phyloP scores from a whole-genome alignment of 176 grass and related monocot species.

The Aegilops speltoides region DNA sequence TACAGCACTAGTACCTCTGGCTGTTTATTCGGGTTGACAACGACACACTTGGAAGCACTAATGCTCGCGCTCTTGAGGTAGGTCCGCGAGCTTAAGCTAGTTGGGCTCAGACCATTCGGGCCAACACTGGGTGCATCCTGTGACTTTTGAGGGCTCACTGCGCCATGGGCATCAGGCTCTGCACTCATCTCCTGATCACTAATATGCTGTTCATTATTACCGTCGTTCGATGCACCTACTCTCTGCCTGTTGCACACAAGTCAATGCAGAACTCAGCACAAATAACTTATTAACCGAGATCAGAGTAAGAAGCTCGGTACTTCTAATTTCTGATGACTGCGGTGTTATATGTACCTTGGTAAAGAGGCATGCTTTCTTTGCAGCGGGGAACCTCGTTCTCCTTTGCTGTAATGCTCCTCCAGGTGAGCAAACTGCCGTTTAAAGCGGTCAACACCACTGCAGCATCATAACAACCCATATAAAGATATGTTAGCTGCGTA shows the following conservation, averaged over 20 bases:
- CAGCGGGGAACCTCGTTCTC: constrained; percentile 88
- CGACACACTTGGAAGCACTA: constrained; percentile 89
- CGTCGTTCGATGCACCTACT: constrained; percentile 60
- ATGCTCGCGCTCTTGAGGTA: constrained; percentile 96
- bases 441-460: constrained; percentile 94
- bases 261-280: constrained; percentile 26
- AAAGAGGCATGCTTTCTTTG: constrained; percentile 92
- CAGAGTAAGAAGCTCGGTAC: not conserved
- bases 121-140: constrained; percentile 19
- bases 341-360: constrained; percentile 60
- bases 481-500: not conserved
- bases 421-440: constrained; percentile 98
- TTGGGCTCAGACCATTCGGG: constrained; percentile 34
- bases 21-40: constrained; percentile 51
- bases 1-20: constrained; percentile 55
- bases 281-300: not conserved
- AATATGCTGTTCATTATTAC: constrained; percentile 51
- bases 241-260: constrained; percentile 67
- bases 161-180: constrained; percentile 52
- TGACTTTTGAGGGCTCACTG: constrained; percentile 55
- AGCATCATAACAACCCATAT: not conserved
- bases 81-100: constrained; percentile 42
- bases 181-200: constrained; percentile 52
- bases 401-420: constrained; percentile 95
- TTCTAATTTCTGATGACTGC: constrained; percentile 11